Percentiles rank a stretch among this genome's conserved stretches.
Evolutionary conservation across 2,329 filamentous ascomycete species (phyloP).

Genomic region (Xylaria sp.): DNA sequence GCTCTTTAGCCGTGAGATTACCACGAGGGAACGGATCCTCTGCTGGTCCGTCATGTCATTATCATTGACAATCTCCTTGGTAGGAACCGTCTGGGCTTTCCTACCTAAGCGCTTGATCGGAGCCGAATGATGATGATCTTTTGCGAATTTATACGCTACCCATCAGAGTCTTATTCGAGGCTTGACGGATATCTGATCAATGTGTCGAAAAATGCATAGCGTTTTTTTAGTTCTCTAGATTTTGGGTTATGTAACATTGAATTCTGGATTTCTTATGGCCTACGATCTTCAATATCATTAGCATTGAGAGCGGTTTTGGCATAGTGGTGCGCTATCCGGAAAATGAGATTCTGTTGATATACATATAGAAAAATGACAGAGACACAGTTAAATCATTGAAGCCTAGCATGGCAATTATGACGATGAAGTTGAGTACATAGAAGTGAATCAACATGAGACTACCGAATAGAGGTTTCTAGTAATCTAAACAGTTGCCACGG

Average conservation of each 20-base stretch:
- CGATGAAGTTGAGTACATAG: no score
- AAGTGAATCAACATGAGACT: no score
- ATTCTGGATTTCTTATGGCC: not conserved
- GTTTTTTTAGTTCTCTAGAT: not conserved
- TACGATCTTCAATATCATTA: slow-evolving; percentile 8
- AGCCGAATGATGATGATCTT: slow-evolving; percentile 46
- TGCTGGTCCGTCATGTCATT: slow-evolving; percentile 76
- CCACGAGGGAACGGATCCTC: slow-evolving; percentile 68
- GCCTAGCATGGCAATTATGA: not conserved
- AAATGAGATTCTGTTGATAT: not conserved
- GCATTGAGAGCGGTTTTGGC: not conserved
- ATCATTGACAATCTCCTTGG: slow-evolving; percentile 74
- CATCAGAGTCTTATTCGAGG: not conserved
- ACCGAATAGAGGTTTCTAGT: no score
- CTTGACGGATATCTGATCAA: not conserved
- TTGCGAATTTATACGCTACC: not conserved
- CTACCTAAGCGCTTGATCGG: slow-evolving; percentile 81
- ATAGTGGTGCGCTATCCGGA: not conserved
- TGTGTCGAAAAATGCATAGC: not conserved
- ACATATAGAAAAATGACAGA: not conserved
- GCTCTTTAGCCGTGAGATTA: slow-evolving; percentile 81
- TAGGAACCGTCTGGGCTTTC: slow-evolving; percentile 90
- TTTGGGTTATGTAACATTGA: not conserved
- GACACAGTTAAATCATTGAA: not conserved
- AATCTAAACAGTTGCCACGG: no score